A percentile compares a stretch with the other conserved stretches of the same genome.
Evolutionary conservation across 1,284 basidiomycete species (phyloP).

Genomic region (Ustilago lituana): DNA sequence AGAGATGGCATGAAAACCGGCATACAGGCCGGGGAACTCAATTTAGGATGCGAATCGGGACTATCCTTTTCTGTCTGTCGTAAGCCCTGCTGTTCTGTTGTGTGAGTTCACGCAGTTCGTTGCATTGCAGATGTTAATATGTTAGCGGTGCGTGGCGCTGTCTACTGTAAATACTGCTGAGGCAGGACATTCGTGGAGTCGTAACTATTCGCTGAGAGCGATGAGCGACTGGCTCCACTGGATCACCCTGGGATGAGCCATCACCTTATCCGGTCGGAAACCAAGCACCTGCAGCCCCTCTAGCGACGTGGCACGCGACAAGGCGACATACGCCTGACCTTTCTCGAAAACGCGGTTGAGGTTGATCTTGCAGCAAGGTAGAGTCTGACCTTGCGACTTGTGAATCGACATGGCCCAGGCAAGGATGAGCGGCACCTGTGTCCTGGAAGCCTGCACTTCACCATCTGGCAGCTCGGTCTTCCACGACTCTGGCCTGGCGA

Average conservation of each 20-base stretch:
- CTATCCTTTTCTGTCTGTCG: too few relatives aligned
- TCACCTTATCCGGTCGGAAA: conserved; percentile 71
- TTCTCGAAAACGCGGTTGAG: conserved; percentile 63
- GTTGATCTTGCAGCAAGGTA: conserved; percentile 63
- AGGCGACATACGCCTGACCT: conserved; percentile 88
- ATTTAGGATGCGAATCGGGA: too few relatives aligned
- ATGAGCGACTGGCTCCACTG: conserved; percentile 53
- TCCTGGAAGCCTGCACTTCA: conserved; percentile 64
- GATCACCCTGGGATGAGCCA: conserved; percentile 62
- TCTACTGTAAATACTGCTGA: conserved; percentile 5
- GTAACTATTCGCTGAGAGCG: conserved; percentile 27
- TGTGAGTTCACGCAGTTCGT: too few relatives aligned
- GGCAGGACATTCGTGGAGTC: too few relatives aligned
- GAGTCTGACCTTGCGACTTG: conserved; percentile 66
- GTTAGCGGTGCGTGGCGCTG: not conserved
- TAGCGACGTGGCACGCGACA: conserved; percentile 91
- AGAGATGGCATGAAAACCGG: conserved; percentile 1
- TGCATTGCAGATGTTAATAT: not conserved
- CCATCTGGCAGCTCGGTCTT: conserved; percentile 68
- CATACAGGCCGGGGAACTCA: conserved; percentile 1
- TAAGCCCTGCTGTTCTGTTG: too few relatives aligned
- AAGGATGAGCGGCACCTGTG: conserved; percentile 64
- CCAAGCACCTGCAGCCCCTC: conserved; percentile 89
- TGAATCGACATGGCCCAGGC: conserved; percentile 67
- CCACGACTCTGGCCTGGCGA: conserved; percentile 62